These are phyloP conservation scores for Blepharisma japonicum DNA, from an alignment of 73 alveolate genomes.

Conservation along the genomic window DNA sequence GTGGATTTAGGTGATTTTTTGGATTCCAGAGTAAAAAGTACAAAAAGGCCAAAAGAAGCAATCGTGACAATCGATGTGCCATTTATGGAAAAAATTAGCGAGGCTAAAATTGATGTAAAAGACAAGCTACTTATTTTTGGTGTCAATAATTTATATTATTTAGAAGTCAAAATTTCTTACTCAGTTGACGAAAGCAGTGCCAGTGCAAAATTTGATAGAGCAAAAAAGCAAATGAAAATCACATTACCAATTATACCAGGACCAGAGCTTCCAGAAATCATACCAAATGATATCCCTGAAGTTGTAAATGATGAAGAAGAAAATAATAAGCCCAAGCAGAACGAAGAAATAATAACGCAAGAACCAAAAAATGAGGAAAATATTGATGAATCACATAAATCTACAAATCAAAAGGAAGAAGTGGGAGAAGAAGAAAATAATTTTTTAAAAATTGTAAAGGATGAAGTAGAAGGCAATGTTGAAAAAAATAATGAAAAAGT, in stretches of 20 bases:
- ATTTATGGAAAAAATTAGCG: conserved; percentile 56
- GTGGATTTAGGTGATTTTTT: conserved; percentile 63
- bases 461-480: too few species aligned
- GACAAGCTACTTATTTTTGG: conserved; percentile 68
- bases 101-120: conserved; percentile 55
- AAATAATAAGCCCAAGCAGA: not conserved
- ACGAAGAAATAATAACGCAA: not conserved
- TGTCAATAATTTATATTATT: conserved; percentile 79
- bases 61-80: conserved; percentile 59
- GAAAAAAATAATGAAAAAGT: too few species aligned
- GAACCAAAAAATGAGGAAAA: too few species aligned
- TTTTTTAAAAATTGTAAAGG: too few species aligned
- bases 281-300: not conserved
- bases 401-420: too few species aligned
- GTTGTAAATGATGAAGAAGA: conserved; percentile 14
- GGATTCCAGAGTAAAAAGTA: conserved; percentile 57
- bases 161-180: conserved; percentile 83
- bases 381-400: too few species aligned
- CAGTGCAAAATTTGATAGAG: conserved; percentile 88
- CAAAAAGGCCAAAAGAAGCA: conserved; percentile 60
- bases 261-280: not conserved
- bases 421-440: too few species aligned
- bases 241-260: conserved; percentile 51
- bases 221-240: conserved; percentile 67
- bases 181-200: conserved; percentile 79